These are phyloP conservation scores for Phaeodactylum tricornutum DNA, from an alignment of 108 stramenopile genomes.

Conservation along the genomic window DNA sequence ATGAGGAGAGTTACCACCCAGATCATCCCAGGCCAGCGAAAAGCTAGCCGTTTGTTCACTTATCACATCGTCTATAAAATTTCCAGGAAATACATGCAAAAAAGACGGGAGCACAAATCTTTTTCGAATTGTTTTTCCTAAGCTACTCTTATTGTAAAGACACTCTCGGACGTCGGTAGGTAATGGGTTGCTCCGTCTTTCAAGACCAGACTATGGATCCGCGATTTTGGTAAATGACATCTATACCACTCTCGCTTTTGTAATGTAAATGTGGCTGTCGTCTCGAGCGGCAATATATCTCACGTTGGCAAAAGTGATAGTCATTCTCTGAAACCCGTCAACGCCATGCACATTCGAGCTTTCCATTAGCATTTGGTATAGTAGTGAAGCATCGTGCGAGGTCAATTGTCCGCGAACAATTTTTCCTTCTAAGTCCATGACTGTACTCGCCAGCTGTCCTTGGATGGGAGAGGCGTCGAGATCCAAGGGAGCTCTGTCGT, in stretches of 20 bases:
- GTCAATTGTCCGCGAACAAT: slow-evolving; percentile 10
- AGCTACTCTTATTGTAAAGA: too few species aligned
- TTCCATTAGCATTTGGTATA: slow-evolving; percentile 13
- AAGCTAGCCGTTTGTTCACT: too few species aligned
- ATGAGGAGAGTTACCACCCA: too few species aligned
- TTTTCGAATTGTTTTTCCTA: too few species aligned
- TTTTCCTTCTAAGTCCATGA: slow-evolving; percentile 8
- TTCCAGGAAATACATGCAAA: too few species aligned
- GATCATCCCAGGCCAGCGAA: too few species aligned
- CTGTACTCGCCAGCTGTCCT: slow-evolving; percentile 9
- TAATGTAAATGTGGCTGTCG: slow-evolving; percentile 10
- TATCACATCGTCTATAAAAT: too few species aligned
- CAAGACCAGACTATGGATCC: too few species aligned
- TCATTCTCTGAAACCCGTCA: slow-evolving; percentile 3
- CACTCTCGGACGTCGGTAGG: too few species aligned
- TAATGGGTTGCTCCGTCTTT: too few species aligned
- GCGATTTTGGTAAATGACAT: too few species aligned
- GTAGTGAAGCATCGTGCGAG: background rate
- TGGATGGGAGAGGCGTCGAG: slow-evolving; percentile 7
- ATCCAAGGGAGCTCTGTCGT: slow-evolving; percentile 3
- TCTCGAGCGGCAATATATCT: slow-evolving; percentile 12
- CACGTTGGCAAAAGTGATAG: slow-evolving; percentile 2
- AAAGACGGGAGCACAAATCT: too few species aligned
- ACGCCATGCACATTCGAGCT: background rate
- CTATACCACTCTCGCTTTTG: slow-evolving; percentile 6